Percentiles rank a stretch among this genome's conserved stretches.
Conservation (phyloP, 75 land plant genomes). For the Cupressus sempervirens region DNA sequence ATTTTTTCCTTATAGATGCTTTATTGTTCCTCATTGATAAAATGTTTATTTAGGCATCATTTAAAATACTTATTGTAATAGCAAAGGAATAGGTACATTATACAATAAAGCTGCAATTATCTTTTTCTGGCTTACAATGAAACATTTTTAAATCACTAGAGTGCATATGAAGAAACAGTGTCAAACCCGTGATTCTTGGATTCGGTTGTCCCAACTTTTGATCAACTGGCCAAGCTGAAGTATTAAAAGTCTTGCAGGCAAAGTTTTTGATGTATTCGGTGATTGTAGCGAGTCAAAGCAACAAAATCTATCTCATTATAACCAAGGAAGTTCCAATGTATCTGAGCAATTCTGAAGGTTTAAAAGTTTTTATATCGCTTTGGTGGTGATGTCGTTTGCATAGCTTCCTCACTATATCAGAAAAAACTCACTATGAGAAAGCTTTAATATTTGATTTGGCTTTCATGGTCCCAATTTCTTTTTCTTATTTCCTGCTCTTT, state of each 20-base stretch:
- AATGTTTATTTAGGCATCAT: neutral
- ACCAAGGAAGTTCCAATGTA: too few species aligned
- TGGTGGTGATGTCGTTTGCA: neutral
- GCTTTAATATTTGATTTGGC: neutral
- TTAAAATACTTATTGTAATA: neutral
- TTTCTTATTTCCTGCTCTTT: neutral
- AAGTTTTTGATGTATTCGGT: neutral
- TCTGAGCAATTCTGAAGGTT: too few species aligned
- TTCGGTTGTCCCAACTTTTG: neutral
- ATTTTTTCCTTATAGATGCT: neutral
- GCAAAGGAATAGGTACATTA: neutral
- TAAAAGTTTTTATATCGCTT: neutral
- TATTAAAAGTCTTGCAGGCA: neutral
- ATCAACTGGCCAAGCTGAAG: neutral
- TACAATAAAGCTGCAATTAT: neutral
- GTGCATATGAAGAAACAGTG: neutral
- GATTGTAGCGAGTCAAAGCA: neutral
- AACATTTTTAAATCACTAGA: neutral
- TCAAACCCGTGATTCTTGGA: neutral
- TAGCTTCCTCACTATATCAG: neutral
- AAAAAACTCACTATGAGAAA: neutral
- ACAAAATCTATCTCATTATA: neutral
- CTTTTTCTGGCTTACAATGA: neutral
- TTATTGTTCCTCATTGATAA: neutral
- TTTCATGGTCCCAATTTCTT: neutral